phyloP scores from a whole-genome alignment of 306 rosid species.

The Castanea sativa region DNA sequence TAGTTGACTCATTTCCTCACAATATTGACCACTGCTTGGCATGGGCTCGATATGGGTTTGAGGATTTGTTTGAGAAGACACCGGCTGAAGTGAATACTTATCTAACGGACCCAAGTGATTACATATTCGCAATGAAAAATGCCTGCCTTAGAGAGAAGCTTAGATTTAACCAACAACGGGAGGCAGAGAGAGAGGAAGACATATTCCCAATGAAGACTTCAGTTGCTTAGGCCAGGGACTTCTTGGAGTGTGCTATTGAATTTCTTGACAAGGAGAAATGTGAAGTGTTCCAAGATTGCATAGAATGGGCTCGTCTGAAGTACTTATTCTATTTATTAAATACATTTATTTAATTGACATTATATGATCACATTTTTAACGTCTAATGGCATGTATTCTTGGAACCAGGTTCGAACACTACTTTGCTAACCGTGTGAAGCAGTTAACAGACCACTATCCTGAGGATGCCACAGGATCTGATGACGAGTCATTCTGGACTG shows the following conservation, averaged over 20 bases:
- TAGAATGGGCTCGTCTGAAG: slow-evolving; percentile 88
- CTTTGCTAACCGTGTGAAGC: slow-evolving; percentile 82
- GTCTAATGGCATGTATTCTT: neutral
- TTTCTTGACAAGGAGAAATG: slow-evolving; percentile 87
- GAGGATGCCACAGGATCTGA: slow-evolving; percentile 83
- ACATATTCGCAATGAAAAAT: slow-evolving; percentile 54
- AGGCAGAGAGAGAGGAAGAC: too few species aligned
- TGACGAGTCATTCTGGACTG: slow-evolving; percentile 94
- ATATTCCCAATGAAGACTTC: too few species aligned
- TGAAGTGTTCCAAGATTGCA: slow-evolving; percentile 74
- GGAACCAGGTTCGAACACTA: slow-evolving; percentile 73
- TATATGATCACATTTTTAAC: neutral
- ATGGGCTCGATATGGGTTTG: slow-evolving; percentile 98
- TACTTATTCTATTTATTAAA: slow-evolving; percentile 4
- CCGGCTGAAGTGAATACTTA: slow-evolving; percentile 88
- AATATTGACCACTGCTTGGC: slow-evolving; percentile 97
- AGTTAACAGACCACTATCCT: slow-evolving; percentile 80
- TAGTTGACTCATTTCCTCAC: slow-evolving; percentile 96
- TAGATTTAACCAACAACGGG: too few species aligned
- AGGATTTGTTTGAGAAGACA: slow-evolving; percentile 92
- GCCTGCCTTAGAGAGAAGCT: slow-evolving; percentile 38
- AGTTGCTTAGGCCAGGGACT: slow-evolving; percentile 94
- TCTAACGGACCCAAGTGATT: slow-evolving; percentile 75
- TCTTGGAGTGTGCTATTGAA: slow-evolving; percentile 85
- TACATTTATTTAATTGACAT: neutral